These are phyloP conservation scores for Penicillium silybi DNA, from an alignment of 495 filamentous ascomycete species.

Conservation along the genomic window DNA sequence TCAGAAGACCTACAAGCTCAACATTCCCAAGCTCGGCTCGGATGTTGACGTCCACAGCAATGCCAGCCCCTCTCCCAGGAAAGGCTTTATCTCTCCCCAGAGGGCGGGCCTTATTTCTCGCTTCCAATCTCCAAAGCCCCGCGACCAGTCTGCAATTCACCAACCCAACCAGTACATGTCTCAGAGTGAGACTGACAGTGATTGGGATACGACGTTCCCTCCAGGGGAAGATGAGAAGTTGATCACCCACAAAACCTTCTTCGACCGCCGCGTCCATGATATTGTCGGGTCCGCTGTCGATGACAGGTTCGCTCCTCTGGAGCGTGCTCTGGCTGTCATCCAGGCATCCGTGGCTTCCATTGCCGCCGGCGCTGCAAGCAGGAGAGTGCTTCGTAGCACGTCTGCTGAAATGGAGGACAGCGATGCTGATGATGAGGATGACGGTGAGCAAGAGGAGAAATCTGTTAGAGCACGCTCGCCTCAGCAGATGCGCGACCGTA, in stretches of 20 bases:
- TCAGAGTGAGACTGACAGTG: slow-evolving; percentile 60
- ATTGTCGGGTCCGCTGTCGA: slow-evolving; percentile 77
- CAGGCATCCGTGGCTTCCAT: slow-evolving; percentile 60
- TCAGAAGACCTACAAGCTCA: slow-evolving; percentile 39
- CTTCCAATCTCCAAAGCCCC: slow-evolving; percentile 43
- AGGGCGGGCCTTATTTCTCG: slow-evolving; percentile 33
- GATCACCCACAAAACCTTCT: slow-evolving; percentile 69
- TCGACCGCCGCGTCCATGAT: slow-evolving; percentile 81
- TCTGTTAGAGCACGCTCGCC: slow-evolving; percentile 54
- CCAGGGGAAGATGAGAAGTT: slow-evolving; percentile 79
- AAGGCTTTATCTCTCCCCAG: slow-evolving; percentile 24
- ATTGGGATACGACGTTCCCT: slow-evolving; percentile 87
- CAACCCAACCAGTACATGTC: background rate
- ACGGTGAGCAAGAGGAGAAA: slow-evolving; percentile 51
- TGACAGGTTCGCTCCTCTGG: slow-evolving; percentile 70
- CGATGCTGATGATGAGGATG: slow-evolving; percentile 94
- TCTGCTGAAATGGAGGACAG: slow-evolving; percentile 68
- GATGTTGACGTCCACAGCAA: slow-evolving; percentile 37
- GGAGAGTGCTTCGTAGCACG: slow-evolving; percentile 48
- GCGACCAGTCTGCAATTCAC: background rate
- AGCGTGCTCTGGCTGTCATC: slow-evolving; percentile 70
- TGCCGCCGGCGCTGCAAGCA: slow-evolving; percentile 34
- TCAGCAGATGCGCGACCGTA: slow-evolving; percentile 65
- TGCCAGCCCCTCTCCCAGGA: slow-evolving; percentile 37
- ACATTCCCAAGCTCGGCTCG: slow-evolving; percentile 43